These are phyloP conservation scores for Lenwebbia sp. DNA, from an alignment of 345 rosid genomes.

Conservation along the genomic window DNA sequence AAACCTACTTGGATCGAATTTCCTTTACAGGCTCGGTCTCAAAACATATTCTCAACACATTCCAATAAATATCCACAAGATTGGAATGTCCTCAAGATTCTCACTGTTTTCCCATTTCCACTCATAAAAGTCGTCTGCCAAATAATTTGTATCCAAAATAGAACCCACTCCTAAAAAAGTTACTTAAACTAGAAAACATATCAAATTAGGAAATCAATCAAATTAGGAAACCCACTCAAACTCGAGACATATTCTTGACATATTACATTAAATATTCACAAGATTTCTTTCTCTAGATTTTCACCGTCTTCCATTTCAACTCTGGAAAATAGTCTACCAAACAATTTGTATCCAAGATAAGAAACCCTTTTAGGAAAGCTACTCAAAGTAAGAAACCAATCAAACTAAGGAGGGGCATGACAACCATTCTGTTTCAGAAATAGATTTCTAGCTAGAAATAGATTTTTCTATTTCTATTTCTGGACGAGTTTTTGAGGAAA, in stretches of 20 bases:
- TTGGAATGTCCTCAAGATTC: neutral
- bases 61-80: neutral
- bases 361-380: neutral
- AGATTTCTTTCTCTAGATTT: neutral
- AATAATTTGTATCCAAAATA: neutral
- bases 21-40: neutral
- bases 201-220: neutral
- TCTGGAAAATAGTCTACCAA: neutral
- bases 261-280: neutral
- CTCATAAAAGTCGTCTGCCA: neutral
- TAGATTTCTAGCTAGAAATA: too few species aligned
- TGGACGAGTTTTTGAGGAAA: too few species aligned
- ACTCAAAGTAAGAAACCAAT: neutral
- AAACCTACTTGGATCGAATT: neutral
- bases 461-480: too few species aligned
- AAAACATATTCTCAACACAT: neutral
- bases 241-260: neutral
- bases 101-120: neutral
- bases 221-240: neutral
- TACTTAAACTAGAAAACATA: neutral
- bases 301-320: neutral
- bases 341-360: neutral
- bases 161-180: neutral
- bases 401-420: too few species aligned
- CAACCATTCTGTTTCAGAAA: too few species aligned